These are phyloP conservation scores for Cytospora leucostoma DNA, from an alignment of 2,329 filamentous ascomycete genomes.

Conservation along the genomic window DNA sequence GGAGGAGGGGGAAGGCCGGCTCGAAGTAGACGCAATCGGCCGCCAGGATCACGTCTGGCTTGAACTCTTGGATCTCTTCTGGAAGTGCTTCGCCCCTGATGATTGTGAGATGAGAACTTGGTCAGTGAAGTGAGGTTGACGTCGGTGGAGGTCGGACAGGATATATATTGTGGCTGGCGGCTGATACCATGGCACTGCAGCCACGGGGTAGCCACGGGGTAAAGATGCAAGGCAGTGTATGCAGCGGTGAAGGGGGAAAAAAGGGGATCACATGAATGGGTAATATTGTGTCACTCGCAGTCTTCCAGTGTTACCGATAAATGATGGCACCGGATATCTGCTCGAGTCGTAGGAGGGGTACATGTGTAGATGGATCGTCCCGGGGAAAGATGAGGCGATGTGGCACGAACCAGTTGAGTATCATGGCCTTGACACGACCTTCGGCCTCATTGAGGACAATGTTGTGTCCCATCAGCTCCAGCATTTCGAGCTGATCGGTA, in stretches of 20 bases:
- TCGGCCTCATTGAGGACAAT: slow-evolving; percentile 76
- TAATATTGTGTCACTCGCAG: slow-evolving; percentile 11
- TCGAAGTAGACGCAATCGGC: slow-evolving; percentile 98
- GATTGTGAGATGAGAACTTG: slow-evolving; percentile 1
- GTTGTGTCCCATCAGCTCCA: slow-evolving; percentile 82
- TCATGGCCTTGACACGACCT: slow-evolving; percentile 61
- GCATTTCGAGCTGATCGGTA: slow-evolving; percentile 87
- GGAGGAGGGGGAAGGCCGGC: slow-evolving; percentile 85
- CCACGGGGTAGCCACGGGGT: slow-evolving; percentile 25
- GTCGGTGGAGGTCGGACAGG: neutral
- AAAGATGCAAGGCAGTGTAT: slow-evolving; percentile 33
- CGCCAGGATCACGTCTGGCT: slow-evolving; percentile 83
- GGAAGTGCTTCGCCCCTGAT: slow-evolving; percentile 63
- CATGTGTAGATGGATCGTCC: neutral
- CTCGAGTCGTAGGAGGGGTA: neutral
- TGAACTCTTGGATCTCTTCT: slow-evolving; percentile 51
- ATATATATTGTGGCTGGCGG: neutral
- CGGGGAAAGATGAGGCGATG: slow-evolving; percentile 27
- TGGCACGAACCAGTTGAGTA: slow-evolving; percentile 76
- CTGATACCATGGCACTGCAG: neutral
- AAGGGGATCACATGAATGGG: neutral
- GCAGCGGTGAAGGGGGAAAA: neutral
- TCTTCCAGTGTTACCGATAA: slow-evolving; percentile 27
- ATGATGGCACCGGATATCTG: slow-evolving; percentile 15
- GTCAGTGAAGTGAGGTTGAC: neutral